Percentiles rank a stretch among this genome's conserved stretches.
Conservation (phyloP, 2,329 filamentous ascomycete genomes). For the Aspergillus sp. region DNA sequence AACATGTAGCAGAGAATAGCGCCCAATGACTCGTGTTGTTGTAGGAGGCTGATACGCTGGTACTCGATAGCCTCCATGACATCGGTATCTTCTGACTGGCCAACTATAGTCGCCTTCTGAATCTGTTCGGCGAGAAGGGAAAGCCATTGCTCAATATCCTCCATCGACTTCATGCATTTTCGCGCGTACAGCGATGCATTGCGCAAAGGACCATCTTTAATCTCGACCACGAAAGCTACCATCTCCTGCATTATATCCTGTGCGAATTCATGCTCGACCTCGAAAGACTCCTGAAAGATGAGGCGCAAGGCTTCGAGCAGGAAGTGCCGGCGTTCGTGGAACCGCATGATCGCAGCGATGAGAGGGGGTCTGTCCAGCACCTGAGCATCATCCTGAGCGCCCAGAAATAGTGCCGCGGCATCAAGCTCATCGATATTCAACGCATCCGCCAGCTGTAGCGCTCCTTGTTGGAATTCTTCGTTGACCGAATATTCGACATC, state of each 20-base stretch:
- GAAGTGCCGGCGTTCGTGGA: constrained; percentile 81
- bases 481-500: constrained; percentile 78
- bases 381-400: constrained; percentile 67
- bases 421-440: constrained; percentile 87
- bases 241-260: constrained; percentile 57
- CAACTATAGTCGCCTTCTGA: constrained; percentile 72
- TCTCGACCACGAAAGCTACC: constrained; percentile 58
- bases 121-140: constrained; percentile 72
- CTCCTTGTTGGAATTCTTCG: constrained; percentile 79
- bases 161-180: constrained; percentile 75
- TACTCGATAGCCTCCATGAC: constrained; percentile 76
- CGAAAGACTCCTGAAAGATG: constrained; percentile 67
- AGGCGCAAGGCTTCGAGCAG: constrained; percentile 81
- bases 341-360: constrained; percentile 78
- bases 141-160: constrained; percentile 73
- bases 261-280: constrained; percentile 58
- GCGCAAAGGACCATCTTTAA: constrained; percentile 46
- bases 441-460: constrained; percentile 79
- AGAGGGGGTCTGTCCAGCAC: constrained; percentile 70
- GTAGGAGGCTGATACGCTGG: constrained; percentile 74
- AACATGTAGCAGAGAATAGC: constrained; percentile 78
- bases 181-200: constrained; percentile 65
- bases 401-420: constrained; percentile 73
- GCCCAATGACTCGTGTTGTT: constrained; percentile 85
- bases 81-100: constrained; percentile 62